A percentile compares a stretch with the other conserved stretches of the same genome.
Evolutionary conservation across 2,329 filamentous ascomycete genomes (phyloP).

Genomic region (Diplocarpon mali): DNA sequence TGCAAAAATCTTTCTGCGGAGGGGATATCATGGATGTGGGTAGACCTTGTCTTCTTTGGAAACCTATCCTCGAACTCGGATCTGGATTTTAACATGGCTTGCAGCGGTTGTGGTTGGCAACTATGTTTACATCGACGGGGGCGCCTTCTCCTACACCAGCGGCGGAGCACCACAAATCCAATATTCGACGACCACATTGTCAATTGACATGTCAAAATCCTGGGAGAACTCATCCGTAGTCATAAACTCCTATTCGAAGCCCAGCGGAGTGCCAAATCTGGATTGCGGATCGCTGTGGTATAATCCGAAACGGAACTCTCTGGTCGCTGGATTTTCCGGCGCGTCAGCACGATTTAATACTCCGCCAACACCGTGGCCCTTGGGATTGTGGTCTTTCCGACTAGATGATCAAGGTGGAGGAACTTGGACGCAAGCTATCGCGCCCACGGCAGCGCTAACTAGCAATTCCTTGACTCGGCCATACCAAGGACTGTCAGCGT

Average conservation of each 20-base stretch:
- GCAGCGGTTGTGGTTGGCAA: slow-evolving; percentile 11
- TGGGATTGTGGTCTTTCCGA: slow-evolving; percentile 8
- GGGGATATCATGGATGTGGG: slow-evolving; percentile 8
- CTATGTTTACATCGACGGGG: slow-evolving; percentile 14
- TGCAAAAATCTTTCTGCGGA: slow-evolving; percentile 1
- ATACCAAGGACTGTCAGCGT: slow-evolving; percentile 6
- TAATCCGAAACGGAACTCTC: slow-evolving; percentile 1
- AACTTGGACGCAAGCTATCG: slow-evolving; percentile 2
- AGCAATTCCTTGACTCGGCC: slow-evolving; percentile 1
- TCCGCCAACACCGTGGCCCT: neutral
- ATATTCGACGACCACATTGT: slow-evolving; percentile 6
- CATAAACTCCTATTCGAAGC: slow-evolving; percentile 8
- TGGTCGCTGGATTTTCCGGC: slow-evolving; percentile 3
- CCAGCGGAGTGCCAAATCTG: slow-evolving; percentile 2
- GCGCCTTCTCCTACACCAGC: slow-evolving; percentile 6
- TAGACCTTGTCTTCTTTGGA: neutral
- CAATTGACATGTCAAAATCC: slow-evolving; percentile 10
- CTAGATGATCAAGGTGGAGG: slow-evolving; percentile 5
- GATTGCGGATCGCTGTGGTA: slow-evolving; percentile 5
- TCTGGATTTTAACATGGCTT: neutral
- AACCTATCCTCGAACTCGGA: neutral
- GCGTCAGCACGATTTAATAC: slow-evolving; percentile 6
- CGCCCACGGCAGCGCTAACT: neutral
- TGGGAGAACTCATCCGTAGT: slow-evolving; percentile 12
- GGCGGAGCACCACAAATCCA: slow-evolving; percentile 2